These are phyloP conservation scores for Globisporangium mamillatum DNA, from an alignment of 352 stramenopile genomes.

Conservation along the genomic window DNA sequence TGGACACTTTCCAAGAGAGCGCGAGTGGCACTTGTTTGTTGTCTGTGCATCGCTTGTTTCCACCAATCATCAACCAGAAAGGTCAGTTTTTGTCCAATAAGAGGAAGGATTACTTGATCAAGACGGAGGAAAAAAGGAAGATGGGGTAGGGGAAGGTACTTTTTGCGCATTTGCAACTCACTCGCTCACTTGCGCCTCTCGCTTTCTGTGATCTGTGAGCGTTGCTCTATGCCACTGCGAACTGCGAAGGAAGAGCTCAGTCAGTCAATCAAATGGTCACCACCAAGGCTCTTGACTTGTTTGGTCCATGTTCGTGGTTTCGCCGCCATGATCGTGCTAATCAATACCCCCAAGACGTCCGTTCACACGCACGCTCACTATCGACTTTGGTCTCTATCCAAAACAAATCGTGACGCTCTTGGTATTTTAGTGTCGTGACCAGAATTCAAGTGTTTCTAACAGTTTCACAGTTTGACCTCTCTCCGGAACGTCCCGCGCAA, in stretches of 20 bases:
- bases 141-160: neutral
- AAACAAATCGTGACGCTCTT: too few species aligned
- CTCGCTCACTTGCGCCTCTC: neutral
- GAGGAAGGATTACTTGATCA: neutral
- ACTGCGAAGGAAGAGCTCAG: neutral
- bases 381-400: too few species aligned
- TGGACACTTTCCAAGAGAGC: neutral
- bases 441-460: too few species aligned
- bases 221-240: slow-evolving; percentile 1
- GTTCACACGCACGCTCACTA: too few species aligned
- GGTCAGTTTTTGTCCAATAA: neutral
- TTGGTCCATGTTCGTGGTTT: too few species aligned
- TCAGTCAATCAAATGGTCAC: neutral
- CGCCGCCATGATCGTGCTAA: too few species aligned
- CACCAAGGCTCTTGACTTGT: too few species aligned
- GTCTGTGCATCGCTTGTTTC: neutral
- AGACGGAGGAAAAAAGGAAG: neutral
- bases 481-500: too few species aligned
- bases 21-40: neutral
- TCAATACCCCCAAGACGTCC: too few species aligned
- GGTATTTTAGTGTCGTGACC: too few species aligned
- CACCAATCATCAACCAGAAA: neutral
- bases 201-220: neutral
- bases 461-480: too few species aligned
- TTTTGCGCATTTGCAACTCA: neutral